Evolutionary conservation across 2,329 filamentous ascomycete genomes (phyloP), one percentile per base, ranked within the genome.

Genomic region (Neofusicoccum kwambonambiense): DNA sequence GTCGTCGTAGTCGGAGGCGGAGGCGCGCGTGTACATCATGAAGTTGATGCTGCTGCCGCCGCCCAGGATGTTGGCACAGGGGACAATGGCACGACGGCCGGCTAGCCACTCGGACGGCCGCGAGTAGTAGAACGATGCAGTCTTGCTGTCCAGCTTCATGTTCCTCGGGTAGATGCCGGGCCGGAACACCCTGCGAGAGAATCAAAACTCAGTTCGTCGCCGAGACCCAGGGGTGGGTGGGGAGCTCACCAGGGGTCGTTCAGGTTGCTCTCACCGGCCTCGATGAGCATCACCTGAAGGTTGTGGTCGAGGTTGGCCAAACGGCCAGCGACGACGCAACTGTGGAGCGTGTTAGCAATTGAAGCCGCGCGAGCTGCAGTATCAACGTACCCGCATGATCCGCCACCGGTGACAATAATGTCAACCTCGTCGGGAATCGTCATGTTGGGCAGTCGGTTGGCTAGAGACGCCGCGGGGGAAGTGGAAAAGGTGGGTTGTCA

Each of bases 121-220:
- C 54, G 90, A 92, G 76, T 93, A 87, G 74, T 93, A 94, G 77
- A 93, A 93, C 0, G 89, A 90, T 39, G 91, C 90, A 37, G 89
- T 92, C 82, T 91, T 92, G 70, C 89, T 92, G 82, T 92, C 89
- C 66, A 91, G 75, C 77, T 91, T 88, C 89, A 91, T 92, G 79
- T 92, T 92, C 51, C 83, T 81, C n/a, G 90, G 90, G 77, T 89
- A 92, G 75, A 92, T 89, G 63, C 88, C 90, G 2, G 89, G 90
- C 5, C 89, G 86, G 78, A 85, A 92, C 12, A 92, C 89, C 87
- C 86, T 81, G 35, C 57, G n/a, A 4, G n/a, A 41, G 9, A 19
- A 11, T 34, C 11, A 44, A 22, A 44, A 35, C 11, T 34, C 35
- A 1, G 2, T 34, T 15, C 45, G 3, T 11, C 35, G 15, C 27